Evolutionary conservation across 2,329 filamentous ascomycete genomes (phyloP), one percentile per base, ranked within the genome.

Genomic region (Neophaeococcomyces mojaviensis): DNA sequence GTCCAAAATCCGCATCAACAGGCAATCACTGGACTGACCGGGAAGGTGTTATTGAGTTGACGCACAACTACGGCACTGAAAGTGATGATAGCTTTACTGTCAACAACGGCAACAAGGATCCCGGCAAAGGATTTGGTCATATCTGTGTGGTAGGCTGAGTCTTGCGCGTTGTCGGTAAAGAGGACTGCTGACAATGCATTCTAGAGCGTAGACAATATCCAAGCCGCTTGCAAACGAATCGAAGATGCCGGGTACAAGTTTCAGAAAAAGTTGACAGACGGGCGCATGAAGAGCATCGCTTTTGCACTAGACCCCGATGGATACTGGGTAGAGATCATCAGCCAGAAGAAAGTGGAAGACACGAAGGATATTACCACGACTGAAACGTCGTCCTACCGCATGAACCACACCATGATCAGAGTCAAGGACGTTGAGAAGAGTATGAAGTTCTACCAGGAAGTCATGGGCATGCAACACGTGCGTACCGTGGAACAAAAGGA

Each of bases 181-280:
- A 28, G 5, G 10, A 10, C 10, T 5, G 24, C 24, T 28, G 10
- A 28, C 24, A 28, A 6, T 6, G 10, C 24, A 28, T 13, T 20
- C 24, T 22, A 42, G 39, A 79, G 78, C 41, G 84, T 88, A 40
- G 84, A 88, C 68, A 81, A 87, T 64, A 83, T 96, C 52, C 86
- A 94, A 69, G 87, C 84, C 2, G 89, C 90, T 2, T 97, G 92
- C 72, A 73, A 88, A 71, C 78, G 89, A 47, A 77, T 98, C 50
- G 88, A 94, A 65, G 85, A 90, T 61, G 88, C 85, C 5, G 89
- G 89, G 0, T 95, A 95, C 69, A 78, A 77, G 52, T 98, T 97
- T 69, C 88, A 97, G 74, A 97, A 97, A 79, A 94, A 87, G 69
- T 72, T 97, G 47, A 80, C 80, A 0, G 90, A 97, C 55, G 92